phyloP scores from a whole-genome alignment of 352 stramenopile genomes.

The Plasmopara halstedii region DNA sequence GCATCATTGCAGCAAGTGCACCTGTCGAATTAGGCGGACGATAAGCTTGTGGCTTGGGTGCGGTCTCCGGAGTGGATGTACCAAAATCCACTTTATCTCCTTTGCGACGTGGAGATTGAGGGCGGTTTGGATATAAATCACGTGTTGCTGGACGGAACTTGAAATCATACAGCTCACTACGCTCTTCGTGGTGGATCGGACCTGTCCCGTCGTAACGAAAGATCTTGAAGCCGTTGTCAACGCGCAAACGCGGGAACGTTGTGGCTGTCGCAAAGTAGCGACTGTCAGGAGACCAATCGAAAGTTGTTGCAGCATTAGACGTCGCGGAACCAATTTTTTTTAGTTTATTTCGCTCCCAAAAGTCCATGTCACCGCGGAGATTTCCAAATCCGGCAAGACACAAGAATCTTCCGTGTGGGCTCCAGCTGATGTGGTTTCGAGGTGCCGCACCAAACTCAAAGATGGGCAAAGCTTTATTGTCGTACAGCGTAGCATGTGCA shows the following conservation, averaged over 20 bases:
- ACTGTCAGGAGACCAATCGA: conserved; percentile 92
- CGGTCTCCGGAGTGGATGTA: conserved; percentile 31
- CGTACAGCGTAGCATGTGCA: conserved; percentile 93
- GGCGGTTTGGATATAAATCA: conserved; percentile 84
- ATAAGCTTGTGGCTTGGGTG: conserved; percentile 77
- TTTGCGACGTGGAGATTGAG: conserved; percentile 78
- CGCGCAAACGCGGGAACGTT: conserved; percentile 96
- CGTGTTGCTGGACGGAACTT: conserved; percentile 72
- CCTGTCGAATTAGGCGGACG: conserved; percentile 81
- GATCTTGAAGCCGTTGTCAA: conserved; percentile 96
- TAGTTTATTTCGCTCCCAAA: conserved; percentile 93
- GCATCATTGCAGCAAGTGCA: conserved; percentile 91
- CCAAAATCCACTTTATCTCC: conserved; percentile 28
- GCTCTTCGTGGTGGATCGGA: conserved; percentile 80
- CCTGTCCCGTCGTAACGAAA: conserved; percentile 95
- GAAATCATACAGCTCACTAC: conserved; percentile 80
- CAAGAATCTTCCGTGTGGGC: conserved; percentile 94
- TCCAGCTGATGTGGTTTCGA: conserved; percentile 94
- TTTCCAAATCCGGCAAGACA: conserved; percentile 95
- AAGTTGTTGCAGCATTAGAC: conserved; percentile 72
- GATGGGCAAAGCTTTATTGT: conserved; percentile 89
- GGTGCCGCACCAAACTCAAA: conserved; percentile 96
- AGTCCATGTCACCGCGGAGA: conserved; percentile 94
- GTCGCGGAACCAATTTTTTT: conserved; percentile 90
- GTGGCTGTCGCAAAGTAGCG: conserved; percentile 94